Evolutionary conservation across 2,329 filamentous ascomycete genomes (phyloP).

Genomic region (Bipolaris sorokiniana): DNA sequence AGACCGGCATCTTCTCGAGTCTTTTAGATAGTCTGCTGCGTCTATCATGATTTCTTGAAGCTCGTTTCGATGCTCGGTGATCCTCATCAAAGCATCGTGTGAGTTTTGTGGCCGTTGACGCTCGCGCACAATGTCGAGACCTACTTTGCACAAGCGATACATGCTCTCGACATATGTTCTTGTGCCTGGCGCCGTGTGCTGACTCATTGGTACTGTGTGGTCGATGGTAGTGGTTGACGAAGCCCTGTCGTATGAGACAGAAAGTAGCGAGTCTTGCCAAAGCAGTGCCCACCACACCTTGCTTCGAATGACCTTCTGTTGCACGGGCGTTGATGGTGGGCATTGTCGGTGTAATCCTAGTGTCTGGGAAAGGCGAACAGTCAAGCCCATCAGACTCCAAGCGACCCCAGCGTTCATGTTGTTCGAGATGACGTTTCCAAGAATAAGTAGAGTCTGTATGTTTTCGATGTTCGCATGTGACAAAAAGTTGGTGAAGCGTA

Average conservation of each 20-base stretch:
- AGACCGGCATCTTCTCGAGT: slow-evolving; percentile 56
- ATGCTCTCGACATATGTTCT: slow-evolving; percentile 64
- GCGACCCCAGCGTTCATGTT: slow-evolving; percentile 70
- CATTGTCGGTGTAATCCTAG: slow-evolving; percentile 66
- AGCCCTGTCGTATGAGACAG: slow-evolving; percentile 67
- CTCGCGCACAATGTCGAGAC: slow-evolving; percentile 65
- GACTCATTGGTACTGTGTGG: slow-evolving; percentile 48
- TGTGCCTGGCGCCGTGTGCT: slow-evolving; percentile 55
- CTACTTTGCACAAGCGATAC: slow-evolving; percentile 62
- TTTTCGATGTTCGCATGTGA: slow-evolving; percentile 66
- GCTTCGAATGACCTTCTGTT: slow-evolving; percentile 49
- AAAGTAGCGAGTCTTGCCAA: slow-evolving; percentile 69
- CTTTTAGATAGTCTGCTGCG: slow-evolving; percentile 63
- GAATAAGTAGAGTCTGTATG: slow-evolving; percentile 66
- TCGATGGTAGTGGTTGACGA: slow-evolving; percentile 63
- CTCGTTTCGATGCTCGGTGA: slow-evolving; percentile 63
- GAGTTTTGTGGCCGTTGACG: slow-evolving; percentile 61
- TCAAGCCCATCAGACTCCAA: slow-evolving; percentile 65
- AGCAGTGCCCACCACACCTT: slow-evolving; percentile 65
- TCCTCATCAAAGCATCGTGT: slow-evolving; percentile 60
- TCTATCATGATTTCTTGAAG: slow-evolving; percentile 65
- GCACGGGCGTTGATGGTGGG: slow-evolving; percentile 58
- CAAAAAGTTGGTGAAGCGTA: slow-evolving; percentile 68
- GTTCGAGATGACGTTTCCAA: slow-evolving; percentile 67
- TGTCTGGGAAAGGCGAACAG: slow-evolving; percentile 65